A percentile compares a stretch with the other conserved stretches of the same genome.
Conservation (phyloP, 495 filamentous ascomycete genomes). For the Sphaerosporella brunnea region DNA sequence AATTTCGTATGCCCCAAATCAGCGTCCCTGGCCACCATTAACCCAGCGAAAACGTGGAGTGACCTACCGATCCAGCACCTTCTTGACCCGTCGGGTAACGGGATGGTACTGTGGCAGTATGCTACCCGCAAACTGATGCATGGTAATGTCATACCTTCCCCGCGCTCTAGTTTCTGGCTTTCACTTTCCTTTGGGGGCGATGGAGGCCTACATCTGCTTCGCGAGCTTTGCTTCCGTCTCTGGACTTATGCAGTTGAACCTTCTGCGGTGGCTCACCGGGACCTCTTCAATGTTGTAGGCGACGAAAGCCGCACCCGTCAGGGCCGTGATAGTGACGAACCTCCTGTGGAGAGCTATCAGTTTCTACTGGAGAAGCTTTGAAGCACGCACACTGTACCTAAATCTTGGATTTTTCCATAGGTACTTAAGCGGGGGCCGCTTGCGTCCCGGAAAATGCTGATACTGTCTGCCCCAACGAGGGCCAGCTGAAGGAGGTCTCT, state of each 20-base stretch:
- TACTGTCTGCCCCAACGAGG: too few relatives aligned
- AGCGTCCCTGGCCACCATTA: slow-evolving; percentile 1
- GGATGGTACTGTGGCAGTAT: slow-evolving; percentile 39
- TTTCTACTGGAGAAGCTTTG: too few relatives aligned
- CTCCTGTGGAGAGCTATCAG: not conserved
- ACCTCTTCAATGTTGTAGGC: slow-evolving; percentile 59
- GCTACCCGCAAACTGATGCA: slow-evolving; percentile 25
- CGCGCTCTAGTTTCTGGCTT: too few relatives aligned
- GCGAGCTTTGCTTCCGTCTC: slow-evolving; percentile 34
- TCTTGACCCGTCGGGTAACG: slow-evolving; percentile 37
- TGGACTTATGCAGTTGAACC: slow-evolving; percentile 59
- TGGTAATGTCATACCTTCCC: slow-evolving; percentile 25
- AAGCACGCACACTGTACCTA: too few relatives aligned
- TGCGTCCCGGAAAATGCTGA: too few relatives aligned
- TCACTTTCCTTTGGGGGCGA: too few relatives aligned
- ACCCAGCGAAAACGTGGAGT: not conserved
- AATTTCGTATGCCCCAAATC: not conserved
- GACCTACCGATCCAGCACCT: slow-evolving; percentile 38
- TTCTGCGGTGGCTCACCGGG: slow-evolving; percentile 56
- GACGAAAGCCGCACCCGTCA: slow-evolving; percentile 35
- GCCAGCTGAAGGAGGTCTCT: too few relatives aligned
- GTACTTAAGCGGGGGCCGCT: too few relatives aligned
- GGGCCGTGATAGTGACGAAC: slow-evolving; percentile 6
- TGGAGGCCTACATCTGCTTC: not conserved
- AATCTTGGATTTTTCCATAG: too few relatives aligned